Evolutionary conservation across 805 yeast species (phyloP), one percentile per base, ranked within the genome.

Genomic region (Candida railenensis): DNA sequence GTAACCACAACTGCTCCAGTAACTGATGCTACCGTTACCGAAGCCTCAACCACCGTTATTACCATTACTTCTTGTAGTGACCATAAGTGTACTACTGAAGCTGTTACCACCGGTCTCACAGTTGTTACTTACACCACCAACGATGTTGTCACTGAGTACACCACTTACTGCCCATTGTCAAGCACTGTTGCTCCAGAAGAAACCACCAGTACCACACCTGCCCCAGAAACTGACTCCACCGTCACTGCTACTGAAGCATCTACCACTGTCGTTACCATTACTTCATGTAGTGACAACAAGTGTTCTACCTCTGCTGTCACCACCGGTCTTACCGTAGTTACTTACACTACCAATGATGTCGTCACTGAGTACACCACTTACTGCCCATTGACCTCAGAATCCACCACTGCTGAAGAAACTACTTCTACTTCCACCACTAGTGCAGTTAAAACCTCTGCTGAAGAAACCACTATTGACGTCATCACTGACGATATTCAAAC

Each of bases 401-500:
- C n/a, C n/a, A n/a, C n/a, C n/a, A n/a, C n/a, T n/a, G 50, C 58
- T 43, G 57, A 56, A 42, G 52, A 61, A 19, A 48, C 44, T 34
- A 40, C 46, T 39, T 34, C 49, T 15, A 53, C 60, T 45, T 37
- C 50, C 41, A 51, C 54, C 52, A 55, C 57, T 44, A 58, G 60
- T 34, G 57, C 59, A 50, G 61, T 40, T 5, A 30, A 38, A 20
- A 9, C 42, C 9, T 3, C 36, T 20, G 19, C 58, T 34, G 47
- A n/a, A 34, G 42, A 52, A 9, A 45, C 58, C 25, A 66, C 71
- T 5, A 56, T 71, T 37, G 62, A 72, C 50, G 77, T 71, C n/a
- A 71, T 72, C 44, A 67, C 76, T 22, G 58, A 67, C 53, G 68
- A 69, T 55, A 71, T 72, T 39, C 51, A 63, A 12, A 72, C 77